Conservation (phyloP, 768 basidiomycete genomes). For the Trametes sanguinea region DNA sequence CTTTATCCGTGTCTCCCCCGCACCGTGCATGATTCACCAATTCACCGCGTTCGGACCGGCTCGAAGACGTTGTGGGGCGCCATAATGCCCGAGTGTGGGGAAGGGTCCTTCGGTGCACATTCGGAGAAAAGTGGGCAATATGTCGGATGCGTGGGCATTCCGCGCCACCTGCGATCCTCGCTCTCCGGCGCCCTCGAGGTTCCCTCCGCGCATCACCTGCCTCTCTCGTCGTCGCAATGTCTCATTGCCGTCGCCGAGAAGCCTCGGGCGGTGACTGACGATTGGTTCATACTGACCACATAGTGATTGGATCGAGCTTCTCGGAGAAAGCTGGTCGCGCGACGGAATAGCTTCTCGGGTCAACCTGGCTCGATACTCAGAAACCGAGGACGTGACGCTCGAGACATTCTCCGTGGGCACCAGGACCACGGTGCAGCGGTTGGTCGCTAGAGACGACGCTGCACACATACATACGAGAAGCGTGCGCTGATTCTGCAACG, state of each 20-base stretch:
- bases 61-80: constrained; percentile 3
- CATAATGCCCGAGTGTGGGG: constrained; percentile 3
- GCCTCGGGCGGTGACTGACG: background rate
- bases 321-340: constrained; percentile 20
- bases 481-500: background rate
- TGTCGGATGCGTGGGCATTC: constrained; percentile 6
- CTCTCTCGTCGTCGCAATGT: background rate
- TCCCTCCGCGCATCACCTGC: constrained; percentile 3
- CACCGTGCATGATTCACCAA: background rate
- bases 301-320: constrained; percentile 7
- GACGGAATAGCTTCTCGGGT: constrained; percentile 2
- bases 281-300: background rate
- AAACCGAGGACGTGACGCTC: background rate
- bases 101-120: constrained; percentile 16
- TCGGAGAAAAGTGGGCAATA: constrained; percentile 20
- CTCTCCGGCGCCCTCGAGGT: background rate
- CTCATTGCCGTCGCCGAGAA: background rate
- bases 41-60: constrained; percentile 2
- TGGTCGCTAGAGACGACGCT: background rate
- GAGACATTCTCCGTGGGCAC: constrained; percentile 11
- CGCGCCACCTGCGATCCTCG: background rate
- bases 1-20: constrained; percentile 9
- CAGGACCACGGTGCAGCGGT: background rate
- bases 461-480: background rate
- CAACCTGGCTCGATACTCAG: constrained; percentile 6